phyloP scores from a whole-genome alignment of 306 rosid genomes.

The Argentina anserina region DNA sequence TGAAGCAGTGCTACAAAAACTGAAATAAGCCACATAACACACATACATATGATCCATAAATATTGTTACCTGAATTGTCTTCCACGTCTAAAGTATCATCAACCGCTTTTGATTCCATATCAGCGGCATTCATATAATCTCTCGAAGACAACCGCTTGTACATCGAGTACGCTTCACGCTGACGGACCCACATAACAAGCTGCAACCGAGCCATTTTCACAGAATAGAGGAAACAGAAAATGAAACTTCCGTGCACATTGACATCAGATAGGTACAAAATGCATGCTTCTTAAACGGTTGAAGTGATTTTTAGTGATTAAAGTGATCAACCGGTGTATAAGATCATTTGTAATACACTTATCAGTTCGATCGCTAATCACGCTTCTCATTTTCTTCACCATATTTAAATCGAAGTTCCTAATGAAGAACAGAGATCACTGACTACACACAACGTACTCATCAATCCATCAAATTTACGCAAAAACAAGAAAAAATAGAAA shows the following conservation, averaged over 20 bases:
- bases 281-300: neutral
- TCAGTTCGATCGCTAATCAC: neutral
- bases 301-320: neutral
- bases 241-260: neutral
- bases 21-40: neutral
- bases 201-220: constrained; percentile 26
- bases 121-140: constrained; percentile 39
- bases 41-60: constrained; percentile 17
- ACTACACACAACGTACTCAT: neutral
- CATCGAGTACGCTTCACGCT: constrained; percentile 57
- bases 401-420: neutral
- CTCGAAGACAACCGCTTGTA: constrained; percentile 76
- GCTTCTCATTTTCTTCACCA: neutral
- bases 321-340: too few species aligned
- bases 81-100: constrained; percentile 51
- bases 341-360: neutral
- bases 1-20: neutral
- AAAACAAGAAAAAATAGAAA: neutral
- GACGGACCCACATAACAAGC: constrained; percentile 62
- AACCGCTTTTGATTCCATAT: constrained; percentile 43
- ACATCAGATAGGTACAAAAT: constrained; percentile 11
- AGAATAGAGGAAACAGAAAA: constrained; percentile 16
- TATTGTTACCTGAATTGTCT: constrained; percentile 59
- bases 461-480: neutral
- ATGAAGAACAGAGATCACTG: neutral